phyloP scores from a whole-genome alignment of 2,329 filamentous ascomycete species.

The Tolypocladium guangdongense region DNA sequence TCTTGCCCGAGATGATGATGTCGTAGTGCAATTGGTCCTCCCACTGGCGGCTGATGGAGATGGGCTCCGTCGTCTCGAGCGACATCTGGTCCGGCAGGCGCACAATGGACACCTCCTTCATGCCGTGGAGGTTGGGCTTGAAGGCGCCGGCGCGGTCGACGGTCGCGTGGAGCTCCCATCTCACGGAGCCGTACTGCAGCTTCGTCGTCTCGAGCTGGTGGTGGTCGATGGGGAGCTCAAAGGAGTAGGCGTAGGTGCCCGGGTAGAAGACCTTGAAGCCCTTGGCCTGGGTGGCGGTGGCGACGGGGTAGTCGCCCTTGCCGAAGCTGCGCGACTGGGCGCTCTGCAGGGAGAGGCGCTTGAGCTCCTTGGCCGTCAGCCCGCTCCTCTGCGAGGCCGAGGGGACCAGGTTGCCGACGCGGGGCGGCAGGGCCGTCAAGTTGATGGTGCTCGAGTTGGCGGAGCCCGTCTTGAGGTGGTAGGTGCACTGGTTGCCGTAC shows the following conservation, averaged over 20 bases:
- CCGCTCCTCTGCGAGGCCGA: constrained; percentile 14
- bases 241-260: constrained; percentile 56
- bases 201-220: constrained; percentile 82
- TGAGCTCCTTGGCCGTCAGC: constrained; percentile 37
- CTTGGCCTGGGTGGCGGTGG: constrained; percentile 48
- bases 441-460: constrained; percentile 25
- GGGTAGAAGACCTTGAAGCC: constrained; percentile 81
- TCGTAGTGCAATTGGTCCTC: constrained; percentile 94
- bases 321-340: constrained; percentile 77
- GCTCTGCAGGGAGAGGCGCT: constrained; percentile 68
- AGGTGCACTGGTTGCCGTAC: constrained; percentile 54
- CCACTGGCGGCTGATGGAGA: constrained; percentile 88
- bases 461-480: constrained; percentile 30
- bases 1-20: constrained; percentile 92
- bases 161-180: constrained; percentile 76
- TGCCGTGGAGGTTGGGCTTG: constrained; percentile 74
- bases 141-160: constrained; percentile 84
- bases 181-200: constrained; percentile 75
- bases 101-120: constrained; percentile 73
- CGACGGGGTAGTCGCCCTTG: constrained; percentile 60
- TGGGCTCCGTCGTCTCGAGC: constrained; percentile 82
- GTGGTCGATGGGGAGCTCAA: constrained; percentile 83
- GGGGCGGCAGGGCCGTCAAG: constrained; percentile 11
- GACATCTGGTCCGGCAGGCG: constrained; percentile 80
- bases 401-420: constrained; percentile 8